A percentile compares a stretch with the other conserved stretches of the same genome.
phyloP scores from a whole-genome alignment of 1,284 basidiomycete species.

The Cutaneotrichosporon cutaneum region DNA sequence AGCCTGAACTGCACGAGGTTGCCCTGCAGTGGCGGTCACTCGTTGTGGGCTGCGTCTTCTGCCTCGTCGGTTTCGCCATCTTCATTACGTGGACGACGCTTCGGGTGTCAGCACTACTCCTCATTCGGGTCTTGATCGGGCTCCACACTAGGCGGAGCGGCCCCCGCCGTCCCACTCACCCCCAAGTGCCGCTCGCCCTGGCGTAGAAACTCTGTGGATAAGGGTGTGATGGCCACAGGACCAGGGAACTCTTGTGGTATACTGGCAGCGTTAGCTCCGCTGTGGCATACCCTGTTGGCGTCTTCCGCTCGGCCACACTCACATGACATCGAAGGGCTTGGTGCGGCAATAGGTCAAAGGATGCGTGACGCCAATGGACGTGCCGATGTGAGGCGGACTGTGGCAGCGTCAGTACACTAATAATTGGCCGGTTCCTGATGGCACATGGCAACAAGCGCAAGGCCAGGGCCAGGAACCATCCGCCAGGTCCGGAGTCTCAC shows the following conservation, averaged over 20 bases:
- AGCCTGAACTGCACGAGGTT: not conserved
- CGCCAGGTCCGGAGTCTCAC: constrained; percentile 8
- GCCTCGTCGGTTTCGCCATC: constrained; percentile 23
- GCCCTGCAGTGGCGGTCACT: not conserved
- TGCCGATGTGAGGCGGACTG: constrained; percentile 27
- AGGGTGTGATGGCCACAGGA: constrained; percentile 23
- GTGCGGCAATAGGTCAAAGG: constrained; percentile 22
- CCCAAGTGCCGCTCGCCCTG: constrained; percentile 27
- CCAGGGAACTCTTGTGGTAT: constrained; percentile 26
- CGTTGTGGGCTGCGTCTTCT: constrained; percentile 10
- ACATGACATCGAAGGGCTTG: constrained; percentile 24
- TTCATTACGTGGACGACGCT: constrained; percentile 27
- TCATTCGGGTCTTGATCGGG: not conserved
- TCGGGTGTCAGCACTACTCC: constrained; percentile 1
- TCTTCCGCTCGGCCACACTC: constrained; percentile 4
- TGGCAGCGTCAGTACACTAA: not conserved
- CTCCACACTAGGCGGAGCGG: no score
- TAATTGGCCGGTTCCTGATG: not conserved
- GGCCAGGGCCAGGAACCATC: not conserved
- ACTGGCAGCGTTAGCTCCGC: constrained; percentile 3
- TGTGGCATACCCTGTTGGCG: not conserved
- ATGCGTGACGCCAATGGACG: constrained; percentile 26
- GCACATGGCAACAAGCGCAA: constrained; percentile 15
- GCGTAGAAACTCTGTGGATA: constrained; percentile 25
- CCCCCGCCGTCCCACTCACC: constrained; percentile 12